Percentiles rank a stretch among this genome's conserved stretches.
These are phyloP conservation scores for Paramarasmius palmivorus DNA, from an alignment of 1,284 basidiomycete species.

Conservation along the genomic window DNA sequence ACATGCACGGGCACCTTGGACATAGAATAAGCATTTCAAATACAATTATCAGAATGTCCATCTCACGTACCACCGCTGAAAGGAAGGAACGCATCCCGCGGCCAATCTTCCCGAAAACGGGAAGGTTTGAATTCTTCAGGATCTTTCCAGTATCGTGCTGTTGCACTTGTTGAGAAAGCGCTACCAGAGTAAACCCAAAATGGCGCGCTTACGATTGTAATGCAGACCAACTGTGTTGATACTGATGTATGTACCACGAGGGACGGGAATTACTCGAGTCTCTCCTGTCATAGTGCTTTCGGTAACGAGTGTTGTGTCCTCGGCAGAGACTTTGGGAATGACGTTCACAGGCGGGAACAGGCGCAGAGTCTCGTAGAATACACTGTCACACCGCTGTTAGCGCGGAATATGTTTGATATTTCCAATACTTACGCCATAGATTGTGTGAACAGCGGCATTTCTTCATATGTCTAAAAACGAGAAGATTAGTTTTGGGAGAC, in stretches of 20 bases:
- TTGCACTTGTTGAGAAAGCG: constrained; percentile 3
- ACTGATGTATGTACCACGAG: constrained; percentile 40
- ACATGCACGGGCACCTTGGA: constrained; percentile 45
- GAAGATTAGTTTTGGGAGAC: background rate
- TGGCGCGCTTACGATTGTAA: constrained; percentile 37
- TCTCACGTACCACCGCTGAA: constrained; percentile 47
- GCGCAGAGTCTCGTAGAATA: constrained; percentile 61
- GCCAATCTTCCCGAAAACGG: constrained; percentile 52
- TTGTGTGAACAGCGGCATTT: constrained; percentile 47
- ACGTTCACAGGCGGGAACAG: constrained; percentile 52
- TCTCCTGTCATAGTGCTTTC: constrained; percentile 34
- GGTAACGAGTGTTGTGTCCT: constrained; percentile 43
- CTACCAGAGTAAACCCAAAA: background rate
- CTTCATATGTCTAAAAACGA: constrained; percentile 46
- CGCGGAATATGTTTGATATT: constrained; percentile 1
- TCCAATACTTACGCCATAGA: constrained; percentile 14
- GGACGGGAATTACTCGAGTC: constrained; percentile 40
- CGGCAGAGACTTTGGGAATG: constrained; percentile 50
- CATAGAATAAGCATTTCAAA: background rate
- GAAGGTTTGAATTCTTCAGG: constrained; percentile 50
- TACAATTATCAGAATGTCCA: background rate
- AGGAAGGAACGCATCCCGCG: constrained; percentile 50
- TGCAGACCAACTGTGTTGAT: constrained; percentile 48
- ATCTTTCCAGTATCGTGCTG: constrained; percentile 55
- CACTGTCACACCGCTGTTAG: constrained; percentile 30